These are phyloP conservation scores for Aspergillus niger DNA, from an alignment of 2,329 filamentous ascomycete genomes.

Conservation along the genomic window DNA sequence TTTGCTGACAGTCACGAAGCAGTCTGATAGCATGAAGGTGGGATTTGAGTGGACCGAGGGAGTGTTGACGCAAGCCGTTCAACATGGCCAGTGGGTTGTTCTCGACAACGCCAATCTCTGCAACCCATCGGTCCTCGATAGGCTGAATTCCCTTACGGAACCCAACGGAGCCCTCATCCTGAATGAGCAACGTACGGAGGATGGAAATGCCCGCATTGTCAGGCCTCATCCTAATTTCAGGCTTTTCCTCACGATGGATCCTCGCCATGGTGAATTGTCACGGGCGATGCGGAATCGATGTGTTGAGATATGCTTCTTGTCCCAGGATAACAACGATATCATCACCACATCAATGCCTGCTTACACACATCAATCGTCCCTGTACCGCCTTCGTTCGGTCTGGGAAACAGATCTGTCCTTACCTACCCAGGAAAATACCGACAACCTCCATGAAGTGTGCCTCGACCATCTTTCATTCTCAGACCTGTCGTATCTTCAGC, in stretches of 20 bases:
- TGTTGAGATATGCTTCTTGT: conserved; percentile 78
- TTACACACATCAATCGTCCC: conserved; percentile 42
- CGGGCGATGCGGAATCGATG: conserved; percentile 95
- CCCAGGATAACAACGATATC: conserved; percentile 33
- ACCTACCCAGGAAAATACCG: conserved; percentile 15
- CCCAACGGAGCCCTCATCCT: conserved; percentile 84
- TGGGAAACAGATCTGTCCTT: conserved; percentile 27
- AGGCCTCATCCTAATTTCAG: conserved; percentile 83
- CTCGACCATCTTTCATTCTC: conserved; percentile 41
- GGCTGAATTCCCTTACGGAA: conserved; percentile 91
- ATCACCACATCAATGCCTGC: conserved; percentile 28
- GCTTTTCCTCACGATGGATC: conserved; percentile 91
- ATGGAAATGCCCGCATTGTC: conserved; percentile 79
- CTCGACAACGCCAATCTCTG: conserved; percentile 98
- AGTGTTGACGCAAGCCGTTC: conserved; percentile 81
- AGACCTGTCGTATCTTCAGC: conserved; percentile 38
- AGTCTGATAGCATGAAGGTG: conserved; percentile 64
- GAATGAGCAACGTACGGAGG: conserved; percentile 84
- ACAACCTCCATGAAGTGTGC: conserved; percentile 31
- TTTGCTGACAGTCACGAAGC: conserved; percentile 56
- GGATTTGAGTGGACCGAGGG: conserved; percentile 97
- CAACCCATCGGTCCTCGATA: conserved; percentile 89
- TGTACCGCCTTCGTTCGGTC: conserved; percentile 43
- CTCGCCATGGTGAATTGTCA: conserved; percentile 88
- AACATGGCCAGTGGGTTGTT: conserved; percentile 87